These are phyloP conservation scores for Penicillium brevicompactum DNA, from an alignment of 2,329 filamentous ascomycete species.

Conservation along the genomic window DNA sequence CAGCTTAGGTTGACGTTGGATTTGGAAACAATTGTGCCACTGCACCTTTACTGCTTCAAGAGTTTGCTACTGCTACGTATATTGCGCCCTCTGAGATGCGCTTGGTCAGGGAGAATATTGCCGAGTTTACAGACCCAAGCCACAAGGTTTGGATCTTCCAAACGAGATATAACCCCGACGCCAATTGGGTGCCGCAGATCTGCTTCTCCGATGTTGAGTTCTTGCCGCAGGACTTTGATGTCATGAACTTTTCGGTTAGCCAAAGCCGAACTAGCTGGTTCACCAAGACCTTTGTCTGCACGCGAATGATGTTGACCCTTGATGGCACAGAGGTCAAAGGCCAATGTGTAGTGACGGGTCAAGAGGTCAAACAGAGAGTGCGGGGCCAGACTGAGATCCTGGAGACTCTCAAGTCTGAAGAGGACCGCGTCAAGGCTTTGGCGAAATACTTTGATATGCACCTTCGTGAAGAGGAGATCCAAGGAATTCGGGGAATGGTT, in stretches of 20 bases:
- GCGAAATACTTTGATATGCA: constrained; percentile 56
- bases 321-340: constrained; percentile 52
- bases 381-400: constrained; percentile 54
- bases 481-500: constrained; percentile 53
- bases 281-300: constrained; percentile 55
- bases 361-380: constrained; percentile 56
- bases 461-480: constrained; percentile 53
- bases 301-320: constrained; percentile 57
- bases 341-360: constrained; percentile 55
- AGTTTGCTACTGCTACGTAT: constrained; percentile 41
- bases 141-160: constrained; percentile 66
- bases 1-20: constrained; percentile 57
- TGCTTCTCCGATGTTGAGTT: constrained; percentile 69
- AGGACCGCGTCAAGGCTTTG: constrained; percentile 56
- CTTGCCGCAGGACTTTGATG: constrained; percentile 60
- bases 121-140: constrained; percentile 47
- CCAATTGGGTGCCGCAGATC: constrained; percentile 63
- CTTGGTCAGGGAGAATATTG: constrained; percentile 51
- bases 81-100: constrained; percentile 60
- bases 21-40: constrained; percentile 67
- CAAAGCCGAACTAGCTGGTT: constrained; percentile 56
- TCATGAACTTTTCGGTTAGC: constrained; percentile 62
- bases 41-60: constrained; percentile 56
- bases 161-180: constrained; percentile 52
- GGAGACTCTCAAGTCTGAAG: constrained; percentile 52